These are phyloP conservation scores for Neurospora sp. DNA, from an alignment of 2,329 filamentous ascomycete species.

Conservation along the genomic window DNA sequence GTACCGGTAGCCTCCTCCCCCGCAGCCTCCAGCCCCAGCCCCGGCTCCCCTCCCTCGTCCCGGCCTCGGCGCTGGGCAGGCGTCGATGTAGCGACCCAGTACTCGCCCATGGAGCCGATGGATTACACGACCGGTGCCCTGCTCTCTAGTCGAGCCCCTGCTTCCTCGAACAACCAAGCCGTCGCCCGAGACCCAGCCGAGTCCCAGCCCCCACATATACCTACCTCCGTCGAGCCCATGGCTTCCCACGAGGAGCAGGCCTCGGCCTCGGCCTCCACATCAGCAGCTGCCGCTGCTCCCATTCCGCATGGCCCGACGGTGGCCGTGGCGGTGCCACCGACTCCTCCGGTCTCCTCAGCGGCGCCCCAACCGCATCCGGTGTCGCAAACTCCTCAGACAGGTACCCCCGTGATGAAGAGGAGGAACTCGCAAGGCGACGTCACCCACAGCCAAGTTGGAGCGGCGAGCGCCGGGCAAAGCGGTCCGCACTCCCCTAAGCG, in stretches of 20 bases:
- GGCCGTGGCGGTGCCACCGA: background rate
- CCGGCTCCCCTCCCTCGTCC: conserved; percentile 11
- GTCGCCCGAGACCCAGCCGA: conserved; percentile 13
- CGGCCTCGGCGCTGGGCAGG: conserved; percentile 32
- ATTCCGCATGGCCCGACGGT: background rate
- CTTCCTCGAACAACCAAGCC: conserved; percentile 20
- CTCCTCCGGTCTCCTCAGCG: background rate
- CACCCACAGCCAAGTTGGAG: conserved; percentile 8
- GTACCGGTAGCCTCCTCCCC: conserved; percentile 19
- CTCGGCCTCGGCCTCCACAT: conserved; percentile 6
- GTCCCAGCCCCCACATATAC: conserved; percentile 20
- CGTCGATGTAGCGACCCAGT: conserved; percentile 38
- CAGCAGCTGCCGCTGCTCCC: conserved; percentile 9
- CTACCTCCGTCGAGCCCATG: conserved; percentile 13
- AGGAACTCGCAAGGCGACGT: conserved; percentile 32
- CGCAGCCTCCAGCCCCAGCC: conserved; percentile 13
- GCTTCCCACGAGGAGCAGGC: conserved; percentile 18
- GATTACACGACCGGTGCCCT: conserved; percentile 24
- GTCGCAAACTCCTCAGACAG: conserved; percentile 13
- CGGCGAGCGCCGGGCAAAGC: conserved; percentile 15
- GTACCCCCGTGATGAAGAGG: conserved; percentile 32
- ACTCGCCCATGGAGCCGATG: conserved; percentile 38
- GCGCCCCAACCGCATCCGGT: conserved; percentile 16
- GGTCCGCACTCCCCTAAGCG: conserved; percentile 37
- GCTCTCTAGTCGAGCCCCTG: conserved; percentile 4